phyloP scores from a whole-genome alignment of 306 rosid species.

The Lathyrus tuberosus region DNA sequence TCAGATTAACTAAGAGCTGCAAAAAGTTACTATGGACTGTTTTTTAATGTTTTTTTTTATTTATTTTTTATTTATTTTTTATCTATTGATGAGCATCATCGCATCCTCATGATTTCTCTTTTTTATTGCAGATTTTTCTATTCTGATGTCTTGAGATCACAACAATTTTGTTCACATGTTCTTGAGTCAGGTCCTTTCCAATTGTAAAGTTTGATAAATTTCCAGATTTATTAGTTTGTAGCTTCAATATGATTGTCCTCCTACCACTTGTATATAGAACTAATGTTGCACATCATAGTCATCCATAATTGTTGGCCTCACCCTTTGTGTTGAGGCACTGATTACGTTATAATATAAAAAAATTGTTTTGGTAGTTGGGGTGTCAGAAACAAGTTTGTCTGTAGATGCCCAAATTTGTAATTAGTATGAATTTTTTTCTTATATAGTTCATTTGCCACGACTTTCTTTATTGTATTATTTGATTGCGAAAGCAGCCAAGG shows the following conservation, averaged over 20 bases:
- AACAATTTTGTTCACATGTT: slow-evolving; percentile 6
- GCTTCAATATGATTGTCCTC: not conserved
- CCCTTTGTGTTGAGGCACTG: not conserved
- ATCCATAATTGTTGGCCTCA: slow-evolving; percentile 4
- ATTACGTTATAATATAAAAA: not conserved
- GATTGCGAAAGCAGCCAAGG: not conserved
- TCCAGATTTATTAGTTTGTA: slow-evolving; percentile 6
- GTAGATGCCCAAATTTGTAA: not conserved
- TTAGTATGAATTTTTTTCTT: not conserved
- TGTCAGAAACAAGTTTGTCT: slow-evolving; percentile 2
- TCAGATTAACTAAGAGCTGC: not conserved
- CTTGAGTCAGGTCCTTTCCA: slow-evolving; percentile 4
- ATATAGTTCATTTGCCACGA: not conserved
- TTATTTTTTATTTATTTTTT: not conserved
- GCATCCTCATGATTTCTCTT: not conserved
- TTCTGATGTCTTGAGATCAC: slow-evolving; percentile 17
- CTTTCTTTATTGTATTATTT: not conserved
- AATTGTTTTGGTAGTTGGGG: not conserved
- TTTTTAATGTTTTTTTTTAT: not conserved
- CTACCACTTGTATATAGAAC: not conserved
- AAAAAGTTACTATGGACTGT: not conserved
- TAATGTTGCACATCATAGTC: not conserved
- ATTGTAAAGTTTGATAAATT: slow-evolving; percentile 1
- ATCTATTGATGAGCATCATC: not conserved
- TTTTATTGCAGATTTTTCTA: slow-evolving; percentile 13